These are phyloP conservation scores for Kwoniella sp. DNA, from an alignment of 768 basidiomycete species.

Conservation along the genomic window DNA sequence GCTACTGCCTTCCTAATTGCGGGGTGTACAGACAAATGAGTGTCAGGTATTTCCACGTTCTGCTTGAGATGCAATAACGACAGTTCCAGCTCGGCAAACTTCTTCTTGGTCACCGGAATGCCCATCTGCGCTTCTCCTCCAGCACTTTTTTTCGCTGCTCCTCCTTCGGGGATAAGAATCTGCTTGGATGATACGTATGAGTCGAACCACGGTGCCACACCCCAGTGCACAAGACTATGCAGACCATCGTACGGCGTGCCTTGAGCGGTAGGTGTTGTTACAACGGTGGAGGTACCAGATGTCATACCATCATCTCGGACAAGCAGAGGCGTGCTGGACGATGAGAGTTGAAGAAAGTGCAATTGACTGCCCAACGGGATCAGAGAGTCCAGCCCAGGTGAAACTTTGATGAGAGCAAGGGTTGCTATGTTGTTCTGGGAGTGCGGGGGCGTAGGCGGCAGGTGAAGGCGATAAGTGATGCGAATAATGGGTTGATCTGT, in stretches of 20 bases:
- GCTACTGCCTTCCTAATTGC: slow-evolving; percentile 82
- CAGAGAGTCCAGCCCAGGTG: slow-evolving; percentile 72
- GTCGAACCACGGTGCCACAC: slow-evolving; percentile 97
- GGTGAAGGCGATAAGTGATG: slow-evolving; percentile 44
- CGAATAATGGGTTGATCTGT: slow-evolving; percentile 17
- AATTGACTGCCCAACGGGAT: slow-evolving; percentile 76
- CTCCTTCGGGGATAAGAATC: slow-evolving; percentile 64
- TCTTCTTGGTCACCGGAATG: slow-evolving; percentile 98
- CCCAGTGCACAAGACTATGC: slow-evolving; percentile 89
- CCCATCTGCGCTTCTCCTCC: slow-evolving; percentile 50
- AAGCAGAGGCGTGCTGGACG: slow-evolving; percentile 22
- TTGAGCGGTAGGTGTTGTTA: slow-evolving; percentile 33
- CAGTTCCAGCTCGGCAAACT: slow-evolving; percentile 94
- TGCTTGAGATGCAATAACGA: slow-evolving; percentile 92
- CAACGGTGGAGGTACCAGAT: slow-evolving; percentile 26
- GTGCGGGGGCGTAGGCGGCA: slow-evolving; percentile 65
- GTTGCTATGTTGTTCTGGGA: slow-evolving; percentile 75
- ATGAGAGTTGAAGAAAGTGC: slow-evolving; percentile 81
- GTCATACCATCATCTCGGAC: slow-evolving; percentile 24
- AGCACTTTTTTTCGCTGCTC: slow-evolving; percentile 12
- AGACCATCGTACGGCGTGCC: slow-evolving; percentile 79
- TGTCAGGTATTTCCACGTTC: slow-evolving; percentile 98
- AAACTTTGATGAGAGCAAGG: slow-evolving; percentile 90
- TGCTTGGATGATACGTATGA: slow-evolving; percentile 82
- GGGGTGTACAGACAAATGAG: slow-evolving; percentile 85